Conservation (phyloP, 345 rosid species). For the Hibiscus syriacus region DNA sequence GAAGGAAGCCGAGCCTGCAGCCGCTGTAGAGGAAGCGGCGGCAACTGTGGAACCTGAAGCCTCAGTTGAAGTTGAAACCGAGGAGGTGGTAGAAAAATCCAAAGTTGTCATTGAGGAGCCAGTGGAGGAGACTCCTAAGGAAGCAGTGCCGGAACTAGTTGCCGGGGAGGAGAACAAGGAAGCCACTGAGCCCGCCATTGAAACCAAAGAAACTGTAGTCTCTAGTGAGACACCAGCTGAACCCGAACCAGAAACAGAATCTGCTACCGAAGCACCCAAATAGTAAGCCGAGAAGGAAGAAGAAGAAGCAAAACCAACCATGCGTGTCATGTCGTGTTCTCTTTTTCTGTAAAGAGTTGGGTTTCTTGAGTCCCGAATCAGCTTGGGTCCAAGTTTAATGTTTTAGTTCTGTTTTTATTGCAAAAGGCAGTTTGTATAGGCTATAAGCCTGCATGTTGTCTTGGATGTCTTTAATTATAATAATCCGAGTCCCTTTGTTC, state of each 20-base stretch:
- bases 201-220: conserved; percentile 15
- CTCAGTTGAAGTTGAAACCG: conserved; percentile 21
- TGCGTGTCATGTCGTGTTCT: too few relatives aligned
- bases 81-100: conserved; percentile 24
- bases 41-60: not conserved
- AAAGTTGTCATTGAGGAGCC: conserved; percentile 27
- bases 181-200: not conserved
- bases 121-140: conserved; percentile 22
- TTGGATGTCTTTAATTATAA: not conserved
- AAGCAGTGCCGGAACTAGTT: conserved; percentile 15
- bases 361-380: conserved; percentile 4
- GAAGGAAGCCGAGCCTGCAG: conserved; percentile 12
- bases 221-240: not conserved
- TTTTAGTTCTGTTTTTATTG: not conserved
- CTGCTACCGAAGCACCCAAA: conserved; percentile 18
- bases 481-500: not conserved
- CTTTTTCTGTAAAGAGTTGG: not conserved
- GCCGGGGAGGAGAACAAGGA: conserved; percentile 15
- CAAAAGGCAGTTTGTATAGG: not conserved
- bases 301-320: conserved; percentile 20
- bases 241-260: not conserved
- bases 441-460: not conserved
- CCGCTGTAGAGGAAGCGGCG: not conserved
- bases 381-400: not conserved
- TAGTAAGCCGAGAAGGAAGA: conserved; percentile 15